phyloP scores from a whole-genome alignment of 2,329 filamentous ascomycete species.

The Colletotrichum sp. region DNA sequence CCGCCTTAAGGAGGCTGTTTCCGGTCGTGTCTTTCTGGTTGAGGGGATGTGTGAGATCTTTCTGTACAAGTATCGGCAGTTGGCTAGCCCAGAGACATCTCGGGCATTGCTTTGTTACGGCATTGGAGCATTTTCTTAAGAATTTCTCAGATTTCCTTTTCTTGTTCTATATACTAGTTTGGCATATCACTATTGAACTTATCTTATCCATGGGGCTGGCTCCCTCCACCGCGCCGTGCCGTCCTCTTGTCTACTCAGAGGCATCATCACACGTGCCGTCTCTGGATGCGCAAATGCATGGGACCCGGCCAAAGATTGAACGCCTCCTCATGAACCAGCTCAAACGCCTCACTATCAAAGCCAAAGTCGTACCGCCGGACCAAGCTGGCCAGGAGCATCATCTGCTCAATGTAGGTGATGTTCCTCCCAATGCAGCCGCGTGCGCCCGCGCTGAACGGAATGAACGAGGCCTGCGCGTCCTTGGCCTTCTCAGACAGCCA shows the following conservation, averaged over 20 bases:
- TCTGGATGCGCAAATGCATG: background rate
- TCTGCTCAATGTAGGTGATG: slow-evolving; percentile 48
- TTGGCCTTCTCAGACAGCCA: slow-evolving; percentile 45
- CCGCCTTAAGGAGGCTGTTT: slow-evolving; percentile 6
- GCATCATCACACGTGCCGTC: background rate
- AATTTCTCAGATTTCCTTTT: background rate
- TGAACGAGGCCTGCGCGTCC: slow-evolving; percentile 38
- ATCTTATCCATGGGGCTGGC: background rate
- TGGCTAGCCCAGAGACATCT: background rate
- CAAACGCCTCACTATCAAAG: background rate
- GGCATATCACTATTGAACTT: background rate
- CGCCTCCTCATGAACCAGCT: background rate
- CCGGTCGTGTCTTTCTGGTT: background rate
- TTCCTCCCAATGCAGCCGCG: slow-evolving; percentile 31
- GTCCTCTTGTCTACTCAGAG: background rate
- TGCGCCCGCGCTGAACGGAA: slow-evolving; percentile 35
- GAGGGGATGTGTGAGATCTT: background rate
- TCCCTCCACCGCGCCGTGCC: background rate
- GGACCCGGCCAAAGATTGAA: background rate
- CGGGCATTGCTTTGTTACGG: background rate
- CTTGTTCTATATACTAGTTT: background rate
- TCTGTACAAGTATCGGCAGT: background rate
- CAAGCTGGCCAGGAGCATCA: slow-evolving; percentile 43
- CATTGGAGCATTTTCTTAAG: background rate
- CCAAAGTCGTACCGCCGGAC: slow-evolving; percentile 46